Percentiles rank a stretch among this genome's conserved stretches.
phyloP scores from a whole-genome alignment of 495 filamentous ascomycete genomes.

The Amphirosellinia nigrospora region DNA sequence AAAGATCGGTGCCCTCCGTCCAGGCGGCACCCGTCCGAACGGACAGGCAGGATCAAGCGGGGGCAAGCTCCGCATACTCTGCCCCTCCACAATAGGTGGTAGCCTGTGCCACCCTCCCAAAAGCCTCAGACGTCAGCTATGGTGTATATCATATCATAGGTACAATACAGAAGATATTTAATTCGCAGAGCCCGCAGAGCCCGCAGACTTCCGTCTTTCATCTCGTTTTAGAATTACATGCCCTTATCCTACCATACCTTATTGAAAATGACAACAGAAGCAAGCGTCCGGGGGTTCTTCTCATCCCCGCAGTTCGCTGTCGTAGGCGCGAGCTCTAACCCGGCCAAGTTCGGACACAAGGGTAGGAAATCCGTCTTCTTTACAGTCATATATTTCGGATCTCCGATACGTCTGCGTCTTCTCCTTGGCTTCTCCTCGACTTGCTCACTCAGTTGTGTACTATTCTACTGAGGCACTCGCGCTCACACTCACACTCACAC shows the following conservation, averaged over 20 bases:
- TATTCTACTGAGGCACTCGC: neutral
- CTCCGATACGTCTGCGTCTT: slow-evolving; percentile 17
- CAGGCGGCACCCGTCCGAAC: slow-evolving; percentile 19
- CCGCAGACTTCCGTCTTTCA: neutral
- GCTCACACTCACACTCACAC: neutral
- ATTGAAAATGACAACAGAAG: slow-evolving; percentile 56
- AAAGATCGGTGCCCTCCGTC: slow-evolving; percentile 4
- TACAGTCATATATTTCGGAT: neutral
- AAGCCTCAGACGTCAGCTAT: slow-evolving; percentile 1
- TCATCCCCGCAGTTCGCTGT: slow-evolving; percentile 83
- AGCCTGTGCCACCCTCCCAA: neutral
- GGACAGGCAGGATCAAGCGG: neutral
- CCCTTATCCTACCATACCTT: slow-evolving; percentile 6
- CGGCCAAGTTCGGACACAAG: slow-evolving; percentile 90
- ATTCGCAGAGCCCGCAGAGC: neutral
- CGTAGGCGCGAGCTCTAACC: slow-evolving; percentile 84
- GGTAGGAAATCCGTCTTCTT: slow-evolving; percentile 51
- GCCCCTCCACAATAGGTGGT: slow-evolving; percentile 6
- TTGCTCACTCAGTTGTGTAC: neutral
- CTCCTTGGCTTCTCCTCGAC: slow-evolving; percentile 1
- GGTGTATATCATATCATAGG: neutral
- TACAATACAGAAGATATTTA: slow-evolving; percentile 8
- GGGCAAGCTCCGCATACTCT: too few relatives aligned
- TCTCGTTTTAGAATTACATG: neutral
- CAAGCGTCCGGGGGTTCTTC: slow-evolving; percentile 80